Percentiles rank a stretch among this genome's conserved stretches.
Conservation (phyloP, 2,329 filamentous ascomycete species). For the Orbilia ellipsospora region DNA sequence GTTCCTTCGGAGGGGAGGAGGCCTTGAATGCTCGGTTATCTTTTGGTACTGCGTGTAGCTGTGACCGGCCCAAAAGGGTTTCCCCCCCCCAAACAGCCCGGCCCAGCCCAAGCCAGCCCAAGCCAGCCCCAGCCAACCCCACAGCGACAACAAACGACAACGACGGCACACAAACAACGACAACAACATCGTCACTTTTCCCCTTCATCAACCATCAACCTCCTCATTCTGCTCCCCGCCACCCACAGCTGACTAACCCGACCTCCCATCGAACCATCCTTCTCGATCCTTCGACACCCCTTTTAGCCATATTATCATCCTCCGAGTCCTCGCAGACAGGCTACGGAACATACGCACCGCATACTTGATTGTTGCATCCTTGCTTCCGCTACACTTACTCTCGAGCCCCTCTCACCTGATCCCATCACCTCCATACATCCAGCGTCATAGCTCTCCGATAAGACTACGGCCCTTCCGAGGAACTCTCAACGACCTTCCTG, state of each 20-base stretch:
- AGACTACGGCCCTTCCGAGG: background rate
- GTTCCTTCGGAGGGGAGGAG: background rate
- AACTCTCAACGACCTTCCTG: background rate
- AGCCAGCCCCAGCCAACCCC: background rate
- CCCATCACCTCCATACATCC: background rate
- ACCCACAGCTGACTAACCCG: background rate
- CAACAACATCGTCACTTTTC: background rate
- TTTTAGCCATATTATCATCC: no score
- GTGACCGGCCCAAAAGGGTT: no score
- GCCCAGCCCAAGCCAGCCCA: no score
- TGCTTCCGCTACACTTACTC: background rate
- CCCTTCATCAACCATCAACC: conserved; percentile 5
- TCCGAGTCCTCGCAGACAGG: no score
- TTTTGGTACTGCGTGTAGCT: conserved; percentile 8
- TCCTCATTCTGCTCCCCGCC: background rate
- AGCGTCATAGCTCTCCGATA: no score
- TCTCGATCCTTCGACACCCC: no score
- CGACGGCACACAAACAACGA: no score
- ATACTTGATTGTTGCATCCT: no score
- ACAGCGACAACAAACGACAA: conserved; percentile 4
- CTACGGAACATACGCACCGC: no score
- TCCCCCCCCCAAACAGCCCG: no score
- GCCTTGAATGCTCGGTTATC: conserved; percentile 15
- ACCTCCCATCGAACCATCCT: no score
- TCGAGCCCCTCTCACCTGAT: conserved; percentile 8